Percentiles rank a stretch among this genome's conserved stretches.
These are phyloP conservation scores for Lophiotrema nucula DNA, from an alignment of 495 filamentous ascomycete species.

Conservation along the genomic window DNA sequence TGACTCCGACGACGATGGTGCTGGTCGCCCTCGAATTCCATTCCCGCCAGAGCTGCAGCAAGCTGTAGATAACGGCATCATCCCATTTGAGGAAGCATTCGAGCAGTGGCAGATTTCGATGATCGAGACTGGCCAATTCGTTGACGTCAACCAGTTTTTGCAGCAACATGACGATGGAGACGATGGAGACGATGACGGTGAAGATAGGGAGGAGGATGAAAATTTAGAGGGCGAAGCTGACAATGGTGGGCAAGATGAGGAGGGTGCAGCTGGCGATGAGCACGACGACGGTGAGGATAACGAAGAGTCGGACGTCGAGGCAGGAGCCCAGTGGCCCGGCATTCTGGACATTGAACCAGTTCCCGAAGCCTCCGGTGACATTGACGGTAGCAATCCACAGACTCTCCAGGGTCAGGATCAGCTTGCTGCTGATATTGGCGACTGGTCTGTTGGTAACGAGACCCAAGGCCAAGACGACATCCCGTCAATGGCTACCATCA, in stretches of 20 bases:
- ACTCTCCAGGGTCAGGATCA: too few relatives aligned
- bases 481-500: too few relatives aligned
- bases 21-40: too few relatives aligned
- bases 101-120: background rate
- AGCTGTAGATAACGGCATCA: background rate
- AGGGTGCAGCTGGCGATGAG: background rate
- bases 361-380: too few relatives aligned
- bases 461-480: too few relatives aligned
- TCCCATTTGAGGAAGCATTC: background rate
- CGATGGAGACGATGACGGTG: constrained; percentile 9
- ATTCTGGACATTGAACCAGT: too few relatives aligned
- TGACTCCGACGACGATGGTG: background rate
- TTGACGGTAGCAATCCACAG: too few relatives aligned
- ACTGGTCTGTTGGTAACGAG: too few relatives aligned
- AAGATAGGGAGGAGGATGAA: constrained; percentile 1
- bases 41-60: background rate
- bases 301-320: constrained; percentile 1
- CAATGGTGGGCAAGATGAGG: background rate
- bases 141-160: background rate
- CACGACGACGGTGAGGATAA: background rate
- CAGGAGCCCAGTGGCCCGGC: too few relatives aligned
- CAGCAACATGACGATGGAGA: background rate
- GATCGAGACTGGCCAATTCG: too few relatives aligned
- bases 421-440: too few relatives aligned
- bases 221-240: background rate